A percentile compares a stretch with the other conserved stretches of the same genome.
Conservation (phyloP, 768 basidiomycete genomes). For the Lactarius psammicola region DNA sequence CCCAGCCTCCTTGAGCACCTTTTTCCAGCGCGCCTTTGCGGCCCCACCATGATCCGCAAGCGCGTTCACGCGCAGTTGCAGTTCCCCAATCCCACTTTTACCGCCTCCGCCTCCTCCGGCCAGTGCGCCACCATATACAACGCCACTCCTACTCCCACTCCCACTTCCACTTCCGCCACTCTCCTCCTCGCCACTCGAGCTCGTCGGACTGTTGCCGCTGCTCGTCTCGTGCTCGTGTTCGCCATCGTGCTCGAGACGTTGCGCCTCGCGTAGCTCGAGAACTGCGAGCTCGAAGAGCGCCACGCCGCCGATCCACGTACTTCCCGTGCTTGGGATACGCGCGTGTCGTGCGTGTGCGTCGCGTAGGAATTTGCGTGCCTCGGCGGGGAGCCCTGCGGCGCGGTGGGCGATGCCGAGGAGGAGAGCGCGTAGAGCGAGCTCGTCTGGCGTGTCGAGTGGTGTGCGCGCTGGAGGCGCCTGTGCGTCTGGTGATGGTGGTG, state of each 20-base stretch:
- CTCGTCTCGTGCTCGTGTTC: too few relatives aligned
- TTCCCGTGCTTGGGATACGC: slow-evolving; percentile 41
- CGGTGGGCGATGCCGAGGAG: slow-evolving; percentile 68
- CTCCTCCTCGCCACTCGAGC: slow-evolving; percentile 24
- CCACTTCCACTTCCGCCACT: too few relatives aligned
- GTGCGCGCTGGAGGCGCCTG: too few relatives aligned
- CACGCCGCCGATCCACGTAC: slow-evolving; percentile 67
- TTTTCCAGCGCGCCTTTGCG: slow-evolving; percentile 42
- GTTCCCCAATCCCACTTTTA: slow-evolving; percentile 1
- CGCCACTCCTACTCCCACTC: too few relatives aligned
- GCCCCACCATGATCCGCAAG: background rate
- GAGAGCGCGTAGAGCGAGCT: slow-evolving; percentile 64
- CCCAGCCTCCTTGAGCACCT: slow-evolving; percentile 47
- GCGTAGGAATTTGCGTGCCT: slow-evolving; percentile 48
- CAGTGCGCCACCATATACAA: too few relatives aligned
- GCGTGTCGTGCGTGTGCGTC: slow-evolving; percentile 49
- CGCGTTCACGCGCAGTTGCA: slow-evolving; percentile 24
- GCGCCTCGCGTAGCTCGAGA: slow-evolving; percentile 58
- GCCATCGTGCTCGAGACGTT: slow-evolving; percentile 22
- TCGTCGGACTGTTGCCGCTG: too few relatives aligned
- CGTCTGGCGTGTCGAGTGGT: slow-evolving; percentile 63
- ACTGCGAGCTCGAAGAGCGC: slow-evolving; percentile 71
- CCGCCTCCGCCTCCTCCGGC: too few relatives aligned
- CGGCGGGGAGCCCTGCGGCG: slow-evolving; percentile 46
- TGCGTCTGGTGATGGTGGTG: too few relatives aligned